A percentile compares a stretch with the other conserved stretches of the same genome.
phyloP scores from a whole-genome alignment of 805 yeast species.

The Metschnikowia kunwiensis region DNA sequence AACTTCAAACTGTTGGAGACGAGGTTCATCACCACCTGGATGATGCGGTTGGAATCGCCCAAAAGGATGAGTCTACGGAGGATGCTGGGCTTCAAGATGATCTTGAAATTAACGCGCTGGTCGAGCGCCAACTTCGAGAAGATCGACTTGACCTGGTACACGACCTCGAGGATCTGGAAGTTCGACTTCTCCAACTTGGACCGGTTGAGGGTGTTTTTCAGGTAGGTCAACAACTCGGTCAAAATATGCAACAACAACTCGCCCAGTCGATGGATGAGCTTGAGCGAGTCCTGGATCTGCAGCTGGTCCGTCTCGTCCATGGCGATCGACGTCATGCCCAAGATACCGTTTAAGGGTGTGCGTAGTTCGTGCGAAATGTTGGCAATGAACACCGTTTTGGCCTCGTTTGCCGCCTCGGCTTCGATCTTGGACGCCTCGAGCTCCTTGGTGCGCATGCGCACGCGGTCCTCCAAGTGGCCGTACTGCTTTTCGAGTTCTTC shows the following conservation, averaged over 20 bases:
- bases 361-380: conserved; percentile 91
- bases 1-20: conserved; percentile 90
- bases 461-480: conserved; percentile 82
- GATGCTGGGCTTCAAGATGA: conserved; percentile 59
- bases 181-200: conserved; percentile 80
- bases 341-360: conserved; percentile 92
- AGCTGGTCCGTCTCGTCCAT: conserved; percentile 76
- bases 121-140: conserved; percentile 77
- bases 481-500: conserved; percentile 84
- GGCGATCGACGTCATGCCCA: conserved; percentile 93
- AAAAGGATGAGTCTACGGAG: conserved; percentile 61
- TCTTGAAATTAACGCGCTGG: conserved; percentile 65
- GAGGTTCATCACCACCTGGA: conserved; percentile 89
- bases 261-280: conserved; percentile 85
- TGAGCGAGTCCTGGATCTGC: conserved; percentile 70
- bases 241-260: conserved; percentile 83
- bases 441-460: conserved; percentile 79
- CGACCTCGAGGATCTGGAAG: conserved; percentile 76
- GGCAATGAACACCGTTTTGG: conserved; percentile 90
- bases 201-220: conserved; percentile 85
- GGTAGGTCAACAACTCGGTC: conserved; percentile 86
- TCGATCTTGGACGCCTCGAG: conserved; percentile 82
- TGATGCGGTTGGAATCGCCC: conserved; percentile 88
- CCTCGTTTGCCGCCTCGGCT: conserved; percentile 95
- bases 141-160: conserved; percentile 79